Conservation (phyloP, 1,284 basidiomycete genomes). For the Irpex sp. region DNA sequence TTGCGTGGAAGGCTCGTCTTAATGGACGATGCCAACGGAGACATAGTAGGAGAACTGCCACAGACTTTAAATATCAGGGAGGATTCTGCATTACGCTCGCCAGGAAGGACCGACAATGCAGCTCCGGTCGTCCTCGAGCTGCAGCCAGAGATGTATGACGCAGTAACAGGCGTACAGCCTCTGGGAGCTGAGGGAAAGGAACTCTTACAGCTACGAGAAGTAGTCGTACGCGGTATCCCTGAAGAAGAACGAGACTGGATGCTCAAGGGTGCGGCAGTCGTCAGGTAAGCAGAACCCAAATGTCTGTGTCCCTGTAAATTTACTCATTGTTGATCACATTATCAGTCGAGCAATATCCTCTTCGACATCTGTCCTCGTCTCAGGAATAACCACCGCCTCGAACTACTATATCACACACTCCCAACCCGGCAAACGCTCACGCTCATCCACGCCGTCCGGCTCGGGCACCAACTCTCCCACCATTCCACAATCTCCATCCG, state of each 20-base stretch:
- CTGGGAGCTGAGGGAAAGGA: slow-evolving; percentile 25
- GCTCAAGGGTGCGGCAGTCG: slow-evolving; percentile 58
- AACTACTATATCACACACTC: slow-evolving; percentile 59
- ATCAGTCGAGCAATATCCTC: slow-evolving; percentile 62
- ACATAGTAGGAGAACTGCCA: slow-evolving; percentile 71
- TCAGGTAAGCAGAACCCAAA: slow-evolving; percentile 49
- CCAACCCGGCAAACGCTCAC: slow-evolving; percentile 31
- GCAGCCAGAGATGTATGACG: slow-evolving; percentile 32
- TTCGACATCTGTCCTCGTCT: slow-evolving; percentile 58
- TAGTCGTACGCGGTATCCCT: slow-evolving; percentile 55
- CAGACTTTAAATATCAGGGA: slow-evolving; percentile 52
- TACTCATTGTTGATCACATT: slow-evolving; percentile 3
- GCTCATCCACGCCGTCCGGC: slow-evolving; percentile 13
- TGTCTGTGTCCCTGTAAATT: not conserved
- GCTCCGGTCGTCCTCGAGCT: slow-evolving; percentile 70
- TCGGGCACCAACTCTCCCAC: slow-evolving; percentile 25
- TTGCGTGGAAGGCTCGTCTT: slow-evolving; percentile 67
- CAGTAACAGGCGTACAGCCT: slow-evolving; percentile 22
- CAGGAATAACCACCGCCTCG: slow-evolving; percentile 58
- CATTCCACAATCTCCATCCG: slow-evolving; percentile 11
- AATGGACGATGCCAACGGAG: slow-evolving; percentile 69
- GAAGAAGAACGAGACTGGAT: slow-evolving; percentile 72
- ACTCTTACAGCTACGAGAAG: slow-evolving; percentile 41
- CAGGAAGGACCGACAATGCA: slow-evolving; percentile 27
- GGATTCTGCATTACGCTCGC: slow-evolving; percentile 35